Evolutionary conservation across 108 stramenopile genomes (phyloP), one percentile per base, ranked within the genome.

Genomic region (Chaetoceros tenuissimus): DNA sequence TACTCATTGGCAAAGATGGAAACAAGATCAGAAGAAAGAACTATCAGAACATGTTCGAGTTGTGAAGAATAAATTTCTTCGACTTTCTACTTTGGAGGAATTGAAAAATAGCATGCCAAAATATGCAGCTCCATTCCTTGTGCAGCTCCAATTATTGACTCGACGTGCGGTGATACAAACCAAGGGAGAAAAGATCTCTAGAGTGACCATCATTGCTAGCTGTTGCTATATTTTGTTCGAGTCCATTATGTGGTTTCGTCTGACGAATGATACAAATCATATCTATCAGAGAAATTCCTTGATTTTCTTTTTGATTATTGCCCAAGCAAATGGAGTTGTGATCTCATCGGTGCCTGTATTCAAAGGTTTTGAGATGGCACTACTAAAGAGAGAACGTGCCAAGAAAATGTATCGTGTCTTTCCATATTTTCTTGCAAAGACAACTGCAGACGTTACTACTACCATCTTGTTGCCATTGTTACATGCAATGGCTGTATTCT

Each of bases 371-470:
- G 88, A 90, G 60, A 72, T 80, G 2, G 71, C 75, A 2, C 57
- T 90, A 20, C 60, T 90, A 27, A 54, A 57, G 18, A 68, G 88
- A 44, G 88, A 90, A 55, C 64, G 88, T 19, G 78, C 84, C 24
- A 90, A 90, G 58, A 90, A 90, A 63, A 61, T 90, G 66, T 90
- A 90, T 50, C 80, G 84, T 19, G 82, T 86, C 46, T 53, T 84
- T 24, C 82, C 82, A 22, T 90, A 66, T 57, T 90, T 86, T 54
- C 34, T 90, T 46, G 88, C 84, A 26, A 86, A 80, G 57, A 82
- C 80, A 0, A 30, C 63, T n/a, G 68, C 80, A 24, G 88, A 85
- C 46, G 69, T 82, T 74, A 80, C 79, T 13, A 84, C 75, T 56
- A 80, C 77, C 22, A 68, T 85, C 19, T 28, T 75, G 3, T 46